Evolutionary conservation across 805 yeast species (phyloP), one percentile per base, ranked within the genome.

Genomic region (Sugiyamaella floridensis): DNA sequence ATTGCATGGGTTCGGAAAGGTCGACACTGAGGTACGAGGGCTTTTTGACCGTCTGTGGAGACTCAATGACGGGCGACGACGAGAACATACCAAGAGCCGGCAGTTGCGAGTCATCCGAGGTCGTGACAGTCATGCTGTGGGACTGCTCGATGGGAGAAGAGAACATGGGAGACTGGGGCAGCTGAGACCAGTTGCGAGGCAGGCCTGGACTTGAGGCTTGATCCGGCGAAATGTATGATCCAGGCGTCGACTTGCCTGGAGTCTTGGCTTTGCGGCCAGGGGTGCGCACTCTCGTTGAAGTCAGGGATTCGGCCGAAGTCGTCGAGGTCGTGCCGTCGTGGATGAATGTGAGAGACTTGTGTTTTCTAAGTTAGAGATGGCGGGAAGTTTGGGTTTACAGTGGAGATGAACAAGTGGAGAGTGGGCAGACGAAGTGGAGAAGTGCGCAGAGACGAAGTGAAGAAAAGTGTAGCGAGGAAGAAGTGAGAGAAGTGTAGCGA

Each of bases 1-100:
- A 32, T 11, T 32, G 37, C 37, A 32, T 32, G 37, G 37, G 37
- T 32, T 10, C 37, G 4, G 37, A 11, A 3, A 32, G 37, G 37
- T 32, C 37, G 12, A 14, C 37, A 11, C 9, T 32, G 4, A 32
- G 12, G n/a, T 32, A 32, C 12, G 37, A 14, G 9, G 37, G 37
- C 32, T 46, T 49, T 20, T 43, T 19, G 9, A 32, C 46, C 20
- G 58, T 52, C 28, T 45, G 53, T 7, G 59, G 59, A 6, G 59
- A 56, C 22, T 49, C 53, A 12, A 26, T 43, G 6, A 50, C 46
- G 1, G 59, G 59, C 7, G 57, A 53, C 4, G 59, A 56, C n/a
- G 59, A 29, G 34, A 47, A 50, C 57, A 56, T 47, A 18, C 51
- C 54, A 32, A 55, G 48, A 6, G 55, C 49, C 15, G 58, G 58